Conservation (phyloP, 306 rosid genomes). For the Macrotyloma uniflorum region DNA sequence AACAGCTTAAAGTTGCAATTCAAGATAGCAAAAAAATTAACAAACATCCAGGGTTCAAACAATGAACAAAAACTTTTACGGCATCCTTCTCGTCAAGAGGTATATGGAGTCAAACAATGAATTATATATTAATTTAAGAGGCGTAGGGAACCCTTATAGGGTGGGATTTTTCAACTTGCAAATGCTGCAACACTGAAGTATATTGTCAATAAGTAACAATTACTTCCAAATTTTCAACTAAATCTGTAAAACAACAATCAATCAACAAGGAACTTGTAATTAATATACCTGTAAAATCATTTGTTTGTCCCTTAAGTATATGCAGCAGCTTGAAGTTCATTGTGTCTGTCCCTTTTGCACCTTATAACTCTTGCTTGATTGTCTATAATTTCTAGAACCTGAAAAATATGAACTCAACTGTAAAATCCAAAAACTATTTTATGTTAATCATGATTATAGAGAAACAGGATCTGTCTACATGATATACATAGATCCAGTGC, state of each 20-base stretch:
- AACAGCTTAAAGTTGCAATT: not conserved
- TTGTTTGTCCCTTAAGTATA: conserved; percentile 47
- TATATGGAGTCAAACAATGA: not conserved
- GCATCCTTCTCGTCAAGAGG: not conserved
- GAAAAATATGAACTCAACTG: conserved; percentile 31
- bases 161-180: conserved; percentile 5
- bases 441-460: not conserved
- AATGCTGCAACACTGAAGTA: not conserved
- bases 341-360: conserved; percentile 58
- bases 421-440: conserved; percentile 22
- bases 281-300: conserved; percentile 44
- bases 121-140: not conserved
- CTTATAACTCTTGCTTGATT: conserved; percentile 72
- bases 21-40: not conserved
- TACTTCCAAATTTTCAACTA: conserved; percentile 15
- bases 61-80: too few species aligned
- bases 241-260: conserved; percentile 12
- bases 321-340: conserved; percentile 62
- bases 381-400: conserved; percentile 86
- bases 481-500: not conserved
- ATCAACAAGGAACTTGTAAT: conserved; percentile 1
- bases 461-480: not conserved
- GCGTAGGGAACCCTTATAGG: not conserved
- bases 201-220: conserved; percentile 7
- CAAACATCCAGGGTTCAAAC: not conserved